Evolutionary conservation across 441 rosid species (phyloP).

Genomic region (Isatis lusitanica): DNA sequence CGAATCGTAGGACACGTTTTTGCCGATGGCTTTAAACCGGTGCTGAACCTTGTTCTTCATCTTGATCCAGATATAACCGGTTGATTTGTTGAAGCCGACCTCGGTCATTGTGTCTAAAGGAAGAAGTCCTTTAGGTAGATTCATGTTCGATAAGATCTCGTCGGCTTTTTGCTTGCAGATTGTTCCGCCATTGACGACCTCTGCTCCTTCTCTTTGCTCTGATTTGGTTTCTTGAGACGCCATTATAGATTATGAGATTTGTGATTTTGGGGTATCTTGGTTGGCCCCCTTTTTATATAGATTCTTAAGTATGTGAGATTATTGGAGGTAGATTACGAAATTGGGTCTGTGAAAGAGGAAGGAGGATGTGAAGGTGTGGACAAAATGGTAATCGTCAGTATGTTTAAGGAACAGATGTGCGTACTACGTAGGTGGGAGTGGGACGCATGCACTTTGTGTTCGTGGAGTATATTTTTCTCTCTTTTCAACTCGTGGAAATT

Average conservation of each 20-base stretch:
- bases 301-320: background rate
- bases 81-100: conserved; percentile 44
- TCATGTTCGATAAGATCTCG: conserved; percentile 38
- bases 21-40: conserved; percentile 36
- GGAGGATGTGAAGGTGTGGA: background rate
- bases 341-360: background rate
- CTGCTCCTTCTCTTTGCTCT: conserved; percentile 45
- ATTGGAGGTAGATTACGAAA: background rate
- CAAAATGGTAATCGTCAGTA: background rate
- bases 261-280: background rate
- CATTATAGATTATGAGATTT: conserved; percentile 26
- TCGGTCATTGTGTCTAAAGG: conserved; percentile 43
- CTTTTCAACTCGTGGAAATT: background rate
- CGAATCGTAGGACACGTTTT: conserved; percentile 36
- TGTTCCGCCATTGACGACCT: conserved; percentile 45
- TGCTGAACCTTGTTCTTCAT: conserved; percentile 42
- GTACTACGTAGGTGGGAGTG: conserved; percentile 24
- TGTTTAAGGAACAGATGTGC: conserved; percentile 2
- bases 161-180: conserved; percentile 45
- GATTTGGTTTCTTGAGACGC: conserved; percentile 32
- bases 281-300: background rate
- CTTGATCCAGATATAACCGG: conserved; percentile 49
- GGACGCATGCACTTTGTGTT: conserved; percentile 26
- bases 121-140: conserved; percentile 46
- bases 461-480: conserved; percentile 4